Evolutionary conservation across 371 early-diverging fungal species (phyloP).

Genomic region (Mucor piriformis): DNA sequence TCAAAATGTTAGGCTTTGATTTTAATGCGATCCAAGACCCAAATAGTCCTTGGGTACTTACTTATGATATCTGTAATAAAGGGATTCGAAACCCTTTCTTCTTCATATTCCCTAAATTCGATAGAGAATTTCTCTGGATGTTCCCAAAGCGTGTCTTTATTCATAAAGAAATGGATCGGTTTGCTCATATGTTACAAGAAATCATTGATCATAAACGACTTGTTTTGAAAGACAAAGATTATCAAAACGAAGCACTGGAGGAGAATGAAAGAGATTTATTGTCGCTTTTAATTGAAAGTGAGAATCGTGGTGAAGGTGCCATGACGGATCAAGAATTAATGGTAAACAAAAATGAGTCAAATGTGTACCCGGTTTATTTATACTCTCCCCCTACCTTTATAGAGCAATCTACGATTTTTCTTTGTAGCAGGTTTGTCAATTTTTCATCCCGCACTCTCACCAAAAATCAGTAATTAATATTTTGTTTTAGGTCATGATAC

Average conservation of each 20-base stretch:
- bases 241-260: constrained; percentile 2
- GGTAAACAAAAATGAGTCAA: not conserved
- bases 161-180: constrained; percentile 11
- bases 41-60: constrained; percentile 26
- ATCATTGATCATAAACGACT: constrained; percentile 14
- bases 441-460: too few species aligned
- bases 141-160: constrained; percentile 11
- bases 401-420: constrained; percentile 27
- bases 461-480: too few species aligned
- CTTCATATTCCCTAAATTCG: constrained; percentile 52
- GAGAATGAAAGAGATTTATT: constrained; percentile 25
- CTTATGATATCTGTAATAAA: constrained; percentile 29
- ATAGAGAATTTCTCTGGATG: constrained; percentile 24
- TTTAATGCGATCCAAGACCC: constrained; percentile 29
- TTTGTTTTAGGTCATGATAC: constrained; percentile 17
- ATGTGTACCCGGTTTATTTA: not conserved
- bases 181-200: constrained; percentile 11
- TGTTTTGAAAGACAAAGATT: constrained; percentile 1
- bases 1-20: constrained; percentile 35
- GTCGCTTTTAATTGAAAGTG: constrained; percentile 22
- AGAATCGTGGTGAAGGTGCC: constrained; percentile 9
- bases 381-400: not conserved
- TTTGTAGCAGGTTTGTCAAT: constrained; percentile 18
- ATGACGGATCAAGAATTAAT: constrained; percentile 14
- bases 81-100: constrained; percentile 36